Conservation (phyloP, 257 asterid genomes). For the Cinchona pubescens region DNA sequence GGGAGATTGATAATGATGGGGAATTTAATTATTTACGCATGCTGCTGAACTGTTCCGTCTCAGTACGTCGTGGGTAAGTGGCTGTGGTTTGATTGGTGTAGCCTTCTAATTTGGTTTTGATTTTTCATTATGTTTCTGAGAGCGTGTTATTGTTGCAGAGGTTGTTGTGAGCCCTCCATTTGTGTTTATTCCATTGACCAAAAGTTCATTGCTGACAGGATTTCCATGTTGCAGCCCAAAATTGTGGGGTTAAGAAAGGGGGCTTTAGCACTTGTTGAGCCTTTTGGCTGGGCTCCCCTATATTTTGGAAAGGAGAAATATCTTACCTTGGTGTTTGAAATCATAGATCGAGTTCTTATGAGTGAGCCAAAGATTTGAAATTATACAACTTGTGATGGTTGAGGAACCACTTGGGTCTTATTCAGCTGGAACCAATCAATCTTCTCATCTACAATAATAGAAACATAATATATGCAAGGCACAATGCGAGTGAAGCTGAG, state of each 20-base stretch:
- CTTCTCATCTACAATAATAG: no score
- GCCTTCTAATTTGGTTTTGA: neutral
- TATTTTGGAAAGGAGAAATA: no score
- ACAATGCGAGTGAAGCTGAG: no score
- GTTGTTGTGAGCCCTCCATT: conserved; percentile 97
- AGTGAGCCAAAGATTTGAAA: no score
- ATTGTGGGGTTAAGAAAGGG: conserved; percentile 97
- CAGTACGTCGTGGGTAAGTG: conserved; percentile 86
- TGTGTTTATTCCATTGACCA: conserved; percentile 74
- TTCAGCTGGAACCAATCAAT: no score
- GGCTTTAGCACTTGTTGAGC: no score
- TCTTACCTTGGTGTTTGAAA: no score
- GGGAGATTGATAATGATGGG: neutral
- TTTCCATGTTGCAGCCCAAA: conserved; percentile 93
- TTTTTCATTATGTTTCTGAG: neutral
- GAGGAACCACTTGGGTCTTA: no score
- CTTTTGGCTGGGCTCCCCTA: no score
- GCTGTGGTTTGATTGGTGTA: neutral
- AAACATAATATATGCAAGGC: no score
- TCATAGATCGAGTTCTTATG: no score
- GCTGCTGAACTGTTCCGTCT: conserved; percentile 81
- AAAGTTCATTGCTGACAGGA: conserved; percentile 64
- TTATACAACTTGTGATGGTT: no score
- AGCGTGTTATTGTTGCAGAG: conserved; percentile 48
- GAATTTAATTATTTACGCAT: conserved; percentile 31